Percentiles rank a stretch among this genome's conserved stretches.
phyloP scores from a whole-genome alignment of 1,139 yeast species.

The Pneumocystis carinii region DNA sequence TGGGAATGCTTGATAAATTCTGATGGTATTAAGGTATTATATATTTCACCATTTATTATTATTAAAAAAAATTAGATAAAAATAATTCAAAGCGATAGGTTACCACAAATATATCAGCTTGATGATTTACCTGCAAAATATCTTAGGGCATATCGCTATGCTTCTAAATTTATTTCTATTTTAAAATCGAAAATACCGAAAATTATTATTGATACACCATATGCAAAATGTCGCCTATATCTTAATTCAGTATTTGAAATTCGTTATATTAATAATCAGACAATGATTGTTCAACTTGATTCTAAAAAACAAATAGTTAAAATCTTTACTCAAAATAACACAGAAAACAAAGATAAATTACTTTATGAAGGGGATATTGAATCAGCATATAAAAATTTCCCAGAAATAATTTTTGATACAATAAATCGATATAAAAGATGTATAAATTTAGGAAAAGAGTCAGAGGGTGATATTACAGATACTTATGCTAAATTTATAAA shows the following conservation, averaged over 20 bases:
- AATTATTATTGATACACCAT: not conserved
- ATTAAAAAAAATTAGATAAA: not conserved
- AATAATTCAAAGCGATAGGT: not conserved
- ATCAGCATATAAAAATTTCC: not conserved
- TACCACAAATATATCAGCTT: not conserved
- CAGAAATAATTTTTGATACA: not conserved
- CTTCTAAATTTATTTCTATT: slow-evolving; percentile 9
- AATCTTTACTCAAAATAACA: not conserved
- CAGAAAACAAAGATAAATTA: not conserved
- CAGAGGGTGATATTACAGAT: not conserved
- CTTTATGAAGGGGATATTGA: not conserved
- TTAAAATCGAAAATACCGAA: slow-evolving; percentile 7
- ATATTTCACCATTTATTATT: not conserved
- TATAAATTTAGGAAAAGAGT: not conserved
- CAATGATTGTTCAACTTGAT: not conserved
- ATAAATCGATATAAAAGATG: not conserved
- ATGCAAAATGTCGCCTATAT: not conserved
- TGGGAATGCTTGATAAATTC: not conserved
- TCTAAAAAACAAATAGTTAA: not conserved
- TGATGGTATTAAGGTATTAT: not conserved
- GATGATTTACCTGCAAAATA: slow-evolving; percentile 11
- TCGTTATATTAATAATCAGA: not conserved
- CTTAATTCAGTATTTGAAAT: not conserved
- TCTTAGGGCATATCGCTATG: slow-evolving; percentile 10
- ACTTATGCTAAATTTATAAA: not conserved